Base-by-base conservation (phyloP, 2,329 filamentous ascomycete genomes). In the Monosporascus sp. region DNA sequence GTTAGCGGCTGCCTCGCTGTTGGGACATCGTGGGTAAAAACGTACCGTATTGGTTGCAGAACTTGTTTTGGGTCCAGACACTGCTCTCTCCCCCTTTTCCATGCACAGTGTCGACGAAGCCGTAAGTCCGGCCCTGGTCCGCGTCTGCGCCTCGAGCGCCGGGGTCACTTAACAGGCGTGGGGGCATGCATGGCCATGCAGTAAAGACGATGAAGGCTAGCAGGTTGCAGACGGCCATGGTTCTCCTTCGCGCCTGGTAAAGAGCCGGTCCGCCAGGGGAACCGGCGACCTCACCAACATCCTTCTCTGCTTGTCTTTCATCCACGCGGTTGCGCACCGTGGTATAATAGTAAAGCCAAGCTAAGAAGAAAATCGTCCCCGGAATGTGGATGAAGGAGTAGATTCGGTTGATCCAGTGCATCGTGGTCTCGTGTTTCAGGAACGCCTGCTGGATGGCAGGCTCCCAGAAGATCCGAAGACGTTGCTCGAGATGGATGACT, bases 301-400 rank as follows among this genome's bases (percentile, higher is more conserved):
- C 51, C n/a, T 53, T 53, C 22, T 43, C 46, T 1, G 47, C 43
- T 41, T 55, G 51, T 8, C 54, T 49, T 39, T 55, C 51, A 18
- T 53, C 25, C 14, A 44, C 31, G 31, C 53, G 53, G 44, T 55
- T 63, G 49, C 77, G 77, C 7, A 82, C 84, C 24, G 83, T 88
- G 47, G 85, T 89, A 65, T 86, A 79, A 71, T 87, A 88, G 71
- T 83, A 90, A 5, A 90, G 76, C 64, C 82, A 79, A 38, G 78
- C 72, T 17, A 76, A 67, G 63, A 89, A 90, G 45, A 85, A 76
- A 58, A 90, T 89, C 6, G 86, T 89, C 15, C 85, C 87, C 1
- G 87, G 87, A 53, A 90, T 90, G 67, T 90, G 87, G 62, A 90
- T 88, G 69, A 89, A 89, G 6, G 85, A 89, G 70, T 90, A 90